Evolutionary conservation across 2,329 filamentous ascomycete genomes (phyloP).

Genomic region (Hymenoscyphus repandus): DNA sequence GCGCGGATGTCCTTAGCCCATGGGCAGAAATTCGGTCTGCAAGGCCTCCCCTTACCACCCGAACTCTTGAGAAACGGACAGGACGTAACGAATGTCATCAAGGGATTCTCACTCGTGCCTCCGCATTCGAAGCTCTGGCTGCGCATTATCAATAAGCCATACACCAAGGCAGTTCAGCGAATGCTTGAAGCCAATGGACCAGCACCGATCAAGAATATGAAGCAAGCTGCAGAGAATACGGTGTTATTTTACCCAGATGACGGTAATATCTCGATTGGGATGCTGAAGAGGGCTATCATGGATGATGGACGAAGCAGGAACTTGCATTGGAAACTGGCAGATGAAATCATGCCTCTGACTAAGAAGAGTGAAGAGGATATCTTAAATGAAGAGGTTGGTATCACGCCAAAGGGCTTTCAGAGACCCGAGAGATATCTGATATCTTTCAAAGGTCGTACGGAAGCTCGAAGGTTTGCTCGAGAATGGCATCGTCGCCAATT

Average conservation of each 20-base stretch:
- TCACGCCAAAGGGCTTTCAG: not conserved
- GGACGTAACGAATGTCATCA: slow-evolving; percentile 40
- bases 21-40: slow-evolving; percentile 26
- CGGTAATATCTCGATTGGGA: slow-evolving; percentile 13
- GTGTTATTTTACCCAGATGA: slow-evolving; percentile 27
- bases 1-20: slow-evolving; percentile 25
- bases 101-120: slow-evolving; percentile 46
- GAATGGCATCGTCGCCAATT: slow-evolving; percentile 47
- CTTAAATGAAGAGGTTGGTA: not conserved
- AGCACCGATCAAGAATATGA: slow-evolving; percentile 13
- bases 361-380: not conserved
- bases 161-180: slow-evolving; percentile 27
- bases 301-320: slow-evolving; percentile 29
- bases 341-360: slow-evolving; percentile 11
- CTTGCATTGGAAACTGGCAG: slow-evolving; percentile 29
- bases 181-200: slow-evolving; percentile 35
- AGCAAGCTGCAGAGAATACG: slow-evolving; percentile 21
- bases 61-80: slow-evolving; percentile 41
- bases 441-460: slow-evolving; percentile 27
- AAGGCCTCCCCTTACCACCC: slow-evolving; percentile 38
- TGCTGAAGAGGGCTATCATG: slow-evolving; percentile 20
- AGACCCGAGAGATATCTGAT: slow-evolving; percentile 26
- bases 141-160: slow-evolving; percentile 32
- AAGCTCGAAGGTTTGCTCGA: slow-evolving; percentile 40
- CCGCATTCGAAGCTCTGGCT: slow-evolving; percentile 33